These are phyloP conservation scores for Thraustochytrium sp. DNA, from an alignment of 352 stramenopile species.

Conservation along the genomic window DNA sequence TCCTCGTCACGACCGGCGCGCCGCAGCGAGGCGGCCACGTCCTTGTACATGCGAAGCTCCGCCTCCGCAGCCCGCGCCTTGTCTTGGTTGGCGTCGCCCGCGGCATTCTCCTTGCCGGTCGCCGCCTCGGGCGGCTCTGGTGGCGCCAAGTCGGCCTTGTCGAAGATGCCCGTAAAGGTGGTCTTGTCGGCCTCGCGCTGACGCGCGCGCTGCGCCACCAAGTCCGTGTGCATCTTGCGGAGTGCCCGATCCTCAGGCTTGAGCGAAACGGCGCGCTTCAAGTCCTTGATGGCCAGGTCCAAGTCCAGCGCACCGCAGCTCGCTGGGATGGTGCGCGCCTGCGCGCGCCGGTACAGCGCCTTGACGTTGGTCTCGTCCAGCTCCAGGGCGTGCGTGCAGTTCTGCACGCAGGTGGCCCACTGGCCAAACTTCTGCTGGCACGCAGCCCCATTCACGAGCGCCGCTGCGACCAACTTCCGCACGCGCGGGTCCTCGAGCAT, in stretches of 20 bases:
- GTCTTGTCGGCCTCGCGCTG: constrained; percentile 28
- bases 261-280: neutral
- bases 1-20: neutral
- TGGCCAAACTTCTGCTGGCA: neutral
- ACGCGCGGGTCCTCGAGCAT: neutral
- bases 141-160: neutral
- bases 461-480: neutral
- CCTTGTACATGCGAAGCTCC: constrained; percentile 28
- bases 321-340: constrained; percentile 13
- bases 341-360: constrained; percentile 8
- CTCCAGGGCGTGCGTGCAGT: neutral
- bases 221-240: neutral
- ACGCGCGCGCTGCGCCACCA: neutral
- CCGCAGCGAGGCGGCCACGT: neutral
- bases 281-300: constrained; percentile 7
- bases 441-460: neutral
- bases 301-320: neutral
- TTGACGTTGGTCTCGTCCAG: constrained; percentile 12
- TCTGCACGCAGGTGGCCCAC: neutral
- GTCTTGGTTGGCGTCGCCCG: neutral
- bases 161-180: constrained; percentile 33
- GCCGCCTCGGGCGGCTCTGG: no score
- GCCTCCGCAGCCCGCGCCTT: neutral
- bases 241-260: constrained; percentile 18
- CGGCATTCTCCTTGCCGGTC: neutral